These are phyloP conservation scores for Aspergillus amoenus DNA, from an alignment of 2,329 filamentous ascomycete species.

Conservation along the genomic window DNA sequence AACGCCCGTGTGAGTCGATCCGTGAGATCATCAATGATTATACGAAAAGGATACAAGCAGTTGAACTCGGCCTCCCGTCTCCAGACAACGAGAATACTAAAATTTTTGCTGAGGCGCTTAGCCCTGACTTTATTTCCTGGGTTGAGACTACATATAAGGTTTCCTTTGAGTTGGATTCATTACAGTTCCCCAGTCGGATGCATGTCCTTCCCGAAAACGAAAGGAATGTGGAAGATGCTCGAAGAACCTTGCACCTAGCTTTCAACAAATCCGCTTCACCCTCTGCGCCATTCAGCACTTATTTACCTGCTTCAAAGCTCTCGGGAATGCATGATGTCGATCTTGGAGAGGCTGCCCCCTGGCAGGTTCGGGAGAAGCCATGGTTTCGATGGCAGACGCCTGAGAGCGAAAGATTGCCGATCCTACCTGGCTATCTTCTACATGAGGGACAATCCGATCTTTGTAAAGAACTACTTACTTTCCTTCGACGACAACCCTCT, in stretches of 20 bases:
- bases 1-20: slow-evolving; percentile 34
- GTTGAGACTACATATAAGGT: slow-evolving; percentile 32
- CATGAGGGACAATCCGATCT: slow-evolving; percentile 30
- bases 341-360: slow-evolving; percentile 25
- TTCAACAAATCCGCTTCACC: slow-evolving; percentile 19
- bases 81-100: slow-evolving; percentile 13
- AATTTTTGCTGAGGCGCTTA: slow-evolving; percentile 20
- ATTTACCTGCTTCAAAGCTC: slow-evolving; percentile 29
- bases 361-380: slow-evolving; percentile 30
- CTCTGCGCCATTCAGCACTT: slow-evolving; percentile 35
- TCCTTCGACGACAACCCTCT: slow-evolving; percentile 23
- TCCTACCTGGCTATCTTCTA: slow-evolving; percentile 25
- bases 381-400: slow-evolving; percentile 42
- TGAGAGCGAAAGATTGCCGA: slow-evolving; percentile 15
- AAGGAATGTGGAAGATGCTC: slow-evolving; percentile 31
- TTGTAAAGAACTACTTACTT: slow-evolving; percentile 32
- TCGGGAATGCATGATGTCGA: slow-evolving; percentile 27
- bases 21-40: slow-evolving; percentile 33
- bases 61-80: slow-evolving; percentile 26
- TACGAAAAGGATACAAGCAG: slow-evolving; percentile 29
- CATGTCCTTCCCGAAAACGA: slow-evolving; percentile 36
- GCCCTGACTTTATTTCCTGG: slow-evolving; percentile 32
- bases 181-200: slow-evolving; percentile 25
- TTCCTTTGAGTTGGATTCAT: slow-evolving; percentile 23
- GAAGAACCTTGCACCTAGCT: slow-evolving; percentile 35